These are phyloP conservation scores for Penicillium sp. DNA, from an alignment of 2,329 filamentous ascomycete genomes.

Conservation along the genomic window DNA sequence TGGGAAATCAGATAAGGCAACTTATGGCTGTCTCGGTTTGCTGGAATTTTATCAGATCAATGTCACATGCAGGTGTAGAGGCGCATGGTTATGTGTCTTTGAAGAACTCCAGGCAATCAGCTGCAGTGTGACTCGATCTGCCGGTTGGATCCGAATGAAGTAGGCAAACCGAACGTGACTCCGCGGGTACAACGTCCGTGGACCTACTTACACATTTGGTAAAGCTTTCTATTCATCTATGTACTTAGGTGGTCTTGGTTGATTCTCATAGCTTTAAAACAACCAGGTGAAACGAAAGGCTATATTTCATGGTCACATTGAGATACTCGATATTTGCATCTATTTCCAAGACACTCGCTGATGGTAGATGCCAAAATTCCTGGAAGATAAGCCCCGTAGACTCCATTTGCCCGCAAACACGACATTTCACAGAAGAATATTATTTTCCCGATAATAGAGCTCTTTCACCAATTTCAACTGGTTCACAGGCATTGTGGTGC, in stretches of 20 bases:
- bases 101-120: background rate
- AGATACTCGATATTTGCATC: background rate
- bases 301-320: background rate
- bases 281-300: background rate
- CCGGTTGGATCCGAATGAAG: background rate
- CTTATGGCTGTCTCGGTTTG: background rate
- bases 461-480: conserved; percentile 41
- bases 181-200: background rate
- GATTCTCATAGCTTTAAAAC: too few species aligned
- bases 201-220: too few species aligned
- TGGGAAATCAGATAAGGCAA: background rate
- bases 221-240: too few species aligned
- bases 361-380: background rate
- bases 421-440: conserved; percentile 20
- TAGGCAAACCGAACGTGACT: background rate
- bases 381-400: background rate
- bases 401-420: background rate
- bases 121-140: background rate
- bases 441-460: conserved; percentile 37
- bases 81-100: background rate
- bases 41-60: background rate
- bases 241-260: too few species aligned
- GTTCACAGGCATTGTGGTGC: conserved; percentile 38
- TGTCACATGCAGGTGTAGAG: background rate
- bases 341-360: background rate